phyloP scores from a whole-genome alignment of 768 basidiomycete species.

The Xerocomellus dryophilus region DNA sequence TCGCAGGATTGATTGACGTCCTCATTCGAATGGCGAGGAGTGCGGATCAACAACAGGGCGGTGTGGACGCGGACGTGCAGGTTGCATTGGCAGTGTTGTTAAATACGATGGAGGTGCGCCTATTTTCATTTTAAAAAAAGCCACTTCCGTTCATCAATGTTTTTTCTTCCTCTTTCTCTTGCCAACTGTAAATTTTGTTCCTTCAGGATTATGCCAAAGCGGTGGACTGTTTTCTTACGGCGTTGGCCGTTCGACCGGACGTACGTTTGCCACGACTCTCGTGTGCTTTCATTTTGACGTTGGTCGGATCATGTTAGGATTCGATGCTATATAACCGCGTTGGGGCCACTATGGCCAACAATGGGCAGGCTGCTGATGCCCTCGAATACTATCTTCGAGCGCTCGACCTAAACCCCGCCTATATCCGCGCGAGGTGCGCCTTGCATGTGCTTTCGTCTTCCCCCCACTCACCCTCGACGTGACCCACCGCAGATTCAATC shows the following conservation, averaged over 20 bases:
- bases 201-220: constrained; percentile 85
- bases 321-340: constrained; percentile 92
- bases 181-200: neutral
- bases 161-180: neutral
- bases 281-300: neutral
- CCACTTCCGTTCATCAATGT: neutral
- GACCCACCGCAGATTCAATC: constrained; percentile 69
- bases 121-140: neutral
- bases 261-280: constrained; percentile 41
- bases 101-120: constrained; percentile 81
- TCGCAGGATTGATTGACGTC: constrained; percentile 61
- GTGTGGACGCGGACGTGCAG: constrained; percentile 92
- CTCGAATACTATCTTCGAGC: constrained; percentile 83
- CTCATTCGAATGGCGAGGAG: constrained; percentile 78
- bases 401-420: constrained; percentile 81
- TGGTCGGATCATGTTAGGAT: constrained; percentile 49
- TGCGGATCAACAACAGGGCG: constrained; percentile 41
- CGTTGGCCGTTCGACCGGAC: constrained; percentile 82
- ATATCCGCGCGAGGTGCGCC: constrained; percentile 79
- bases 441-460: neutral
- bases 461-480: neutral
- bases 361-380: constrained; percentile 75
- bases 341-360: constrained; percentile 93
- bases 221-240: constrained; percentile 89
- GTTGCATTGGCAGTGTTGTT: constrained; percentile 90